These are phyloP conservation scores for Neonectria sp. DNA, from an alignment of 2,329 filamentous ascomycete species.

Conservation along the genomic window DNA sequence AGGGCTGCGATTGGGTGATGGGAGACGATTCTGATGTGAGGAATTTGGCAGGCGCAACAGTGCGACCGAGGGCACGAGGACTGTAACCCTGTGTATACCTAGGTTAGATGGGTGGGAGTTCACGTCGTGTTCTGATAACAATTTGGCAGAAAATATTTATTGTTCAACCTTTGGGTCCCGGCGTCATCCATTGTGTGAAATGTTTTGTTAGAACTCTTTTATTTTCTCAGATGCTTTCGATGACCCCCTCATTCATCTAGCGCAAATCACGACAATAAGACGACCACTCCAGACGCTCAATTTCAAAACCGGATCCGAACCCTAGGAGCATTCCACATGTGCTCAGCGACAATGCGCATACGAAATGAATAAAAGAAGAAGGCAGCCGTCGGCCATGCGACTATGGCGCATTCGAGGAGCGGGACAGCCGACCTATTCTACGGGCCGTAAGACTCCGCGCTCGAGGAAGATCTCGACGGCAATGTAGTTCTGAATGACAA, in stretches of 20 bases:
- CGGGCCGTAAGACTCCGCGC: not conserved
- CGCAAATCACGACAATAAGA: not conserved
- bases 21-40: constrained; percentile 33
- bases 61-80: constrained; percentile 45
- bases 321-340: constrained; percentile 6
- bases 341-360: constrained; percentile 11
- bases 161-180: constrained; percentile 32
- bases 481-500: constrained; percentile 24
- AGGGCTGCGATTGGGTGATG: constrained; percentile 22
- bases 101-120: constrained; percentile 48
- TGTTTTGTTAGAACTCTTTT: not conserved
- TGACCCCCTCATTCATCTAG: not conserved
- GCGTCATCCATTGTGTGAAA: not conserved
- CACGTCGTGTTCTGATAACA: constrained; percentile 47
- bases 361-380: not conserved
- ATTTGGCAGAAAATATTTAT: constrained; percentile 45
- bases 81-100: constrained; percentile 48
- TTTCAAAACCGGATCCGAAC: not conserved
- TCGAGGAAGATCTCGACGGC: constrained; percentile 29
- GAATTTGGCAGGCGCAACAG: constrained; percentile 37
- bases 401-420: not conserved
- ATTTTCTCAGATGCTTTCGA: not conserved
- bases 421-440: not conserved
- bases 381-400: not conserved
- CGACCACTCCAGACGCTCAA: not conserved